Evolutionary conservation across 805 yeast species (phyloP).

Genomic region (Yarrowia keelungensis): DNA sequence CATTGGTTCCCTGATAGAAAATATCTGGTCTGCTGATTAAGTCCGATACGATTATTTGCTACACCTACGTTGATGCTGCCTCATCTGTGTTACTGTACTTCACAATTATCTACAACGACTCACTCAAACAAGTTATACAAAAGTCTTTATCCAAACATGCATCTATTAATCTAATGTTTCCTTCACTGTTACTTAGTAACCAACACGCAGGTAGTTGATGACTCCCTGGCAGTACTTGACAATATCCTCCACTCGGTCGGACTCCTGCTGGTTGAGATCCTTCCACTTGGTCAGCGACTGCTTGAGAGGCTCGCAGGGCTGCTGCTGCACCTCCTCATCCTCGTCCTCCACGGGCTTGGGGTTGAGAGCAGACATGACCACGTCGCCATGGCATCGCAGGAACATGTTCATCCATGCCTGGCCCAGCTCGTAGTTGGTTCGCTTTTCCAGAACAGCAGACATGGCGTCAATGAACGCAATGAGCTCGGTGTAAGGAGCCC

Average conservation of each 20-base stretch:
- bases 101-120: no score
- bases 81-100: no score
- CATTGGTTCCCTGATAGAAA: no score
- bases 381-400: constrained; percentile 82
- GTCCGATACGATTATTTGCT: no score
- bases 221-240: constrained; percentile 85
- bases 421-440: constrained; percentile 73
- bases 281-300: constrained; percentile 60
- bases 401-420: constrained; percentile 82
- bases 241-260: constrained; percentile 65
- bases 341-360: constrained; percentile 37
- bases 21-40: no score
- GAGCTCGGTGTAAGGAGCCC: constrained; percentile 73
- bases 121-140: no score
- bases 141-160: not conserved
- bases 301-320: constrained; percentile 37
- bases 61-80: no score
- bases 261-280: constrained; percentile 52
- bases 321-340: constrained; percentile 42
- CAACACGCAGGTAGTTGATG: constrained; percentile 58
- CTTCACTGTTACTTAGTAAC: constrained; percentile 13
- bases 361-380: constrained; percentile 53
- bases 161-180: constrained; percentile 8
- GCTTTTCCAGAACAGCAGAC: constrained; percentile 61
- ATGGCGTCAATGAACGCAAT: constrained; percentile 71